Conservation (phyloP, 1,139 yeast genomes). For the Keqinozyma sinolaborantium region DNA sequence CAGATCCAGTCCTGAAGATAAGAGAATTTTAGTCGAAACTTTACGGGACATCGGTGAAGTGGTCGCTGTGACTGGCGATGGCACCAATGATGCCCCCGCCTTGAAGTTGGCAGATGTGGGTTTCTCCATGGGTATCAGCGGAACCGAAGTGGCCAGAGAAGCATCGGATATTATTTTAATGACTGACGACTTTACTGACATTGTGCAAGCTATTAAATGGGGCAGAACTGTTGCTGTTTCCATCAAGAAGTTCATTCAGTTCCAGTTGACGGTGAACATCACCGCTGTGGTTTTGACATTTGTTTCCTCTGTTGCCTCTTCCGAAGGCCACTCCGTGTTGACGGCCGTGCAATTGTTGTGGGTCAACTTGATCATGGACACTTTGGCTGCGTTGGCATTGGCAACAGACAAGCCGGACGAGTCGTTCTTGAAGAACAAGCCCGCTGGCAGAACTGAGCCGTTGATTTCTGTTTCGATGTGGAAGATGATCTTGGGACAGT, state of each 20-base stretch:
- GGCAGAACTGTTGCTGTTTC: constrained; percentile 96
- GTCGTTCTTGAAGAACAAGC: constrained; percentile 71
- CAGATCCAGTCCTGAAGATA: constrained; percentile 94
- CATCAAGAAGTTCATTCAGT: constrained; percentile 91
- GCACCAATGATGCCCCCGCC: constrained; percentile 96
- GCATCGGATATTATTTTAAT: constrained; percentile 91
- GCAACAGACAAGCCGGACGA: constrained; percentile 97
- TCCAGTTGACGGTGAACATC: constrained; percentile 91
- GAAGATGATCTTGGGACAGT: constrained; percentile 96
- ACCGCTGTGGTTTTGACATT: constrained; percentile 94
- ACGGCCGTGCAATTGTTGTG: constrained; percentile 96
- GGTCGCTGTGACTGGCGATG: constrained; percentile 98
- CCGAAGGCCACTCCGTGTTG: constrained; percentile 76
- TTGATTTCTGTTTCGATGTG: constrained; percentile 91
- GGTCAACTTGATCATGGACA: constrained; percentile 98
- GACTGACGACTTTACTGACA: constrained; percentile 94
- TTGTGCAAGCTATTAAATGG: constrained; percentile 98
- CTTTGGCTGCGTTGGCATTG: constrained; percentile 93
- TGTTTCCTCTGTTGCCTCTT: constrained; percentile 85
- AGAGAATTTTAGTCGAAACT: constrained; percentile 80
- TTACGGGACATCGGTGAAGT: constrained; percentile 81
- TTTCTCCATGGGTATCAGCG: constrained; percentile 90
- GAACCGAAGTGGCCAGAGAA: constrained; percentile 93
- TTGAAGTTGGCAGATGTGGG: constrained; percentile 89
- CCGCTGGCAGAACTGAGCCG: constrained; percentile 79